Conservation (phyloP, 805 yeast genomes). For the Candida ulmi region DNA sequence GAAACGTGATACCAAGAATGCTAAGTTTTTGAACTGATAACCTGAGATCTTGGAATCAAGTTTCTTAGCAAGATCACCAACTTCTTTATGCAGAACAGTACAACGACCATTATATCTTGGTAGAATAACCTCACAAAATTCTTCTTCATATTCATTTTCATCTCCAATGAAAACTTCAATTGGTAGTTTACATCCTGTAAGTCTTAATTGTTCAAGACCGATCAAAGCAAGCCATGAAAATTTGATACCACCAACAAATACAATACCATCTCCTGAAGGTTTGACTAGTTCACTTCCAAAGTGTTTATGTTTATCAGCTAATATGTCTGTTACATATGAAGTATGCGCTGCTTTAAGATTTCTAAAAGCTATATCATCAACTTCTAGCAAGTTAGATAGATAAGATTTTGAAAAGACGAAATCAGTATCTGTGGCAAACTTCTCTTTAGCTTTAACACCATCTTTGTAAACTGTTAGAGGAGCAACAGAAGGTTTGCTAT, state of each 20-base stretch:
- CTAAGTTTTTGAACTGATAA: constrained; percentile 62
- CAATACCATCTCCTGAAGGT: constrained; percentile 48
- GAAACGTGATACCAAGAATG: constrained; percentile 63
- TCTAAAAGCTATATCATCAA: constrained; percentile 29
- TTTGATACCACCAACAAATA: constrained; percentile 70
- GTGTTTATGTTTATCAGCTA: constrained; percentile 33
- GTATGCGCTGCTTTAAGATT: constrained; percentile 34
- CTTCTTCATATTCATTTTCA: constrained; percentile 59
- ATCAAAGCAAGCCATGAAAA: constrained; percentile 66
- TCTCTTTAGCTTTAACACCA: constrained; percentile 37
- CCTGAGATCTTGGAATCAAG: constrained; percentile 44
- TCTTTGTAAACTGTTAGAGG: constrained; percentile 39
- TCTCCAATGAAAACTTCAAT: constrained; percentile 68
- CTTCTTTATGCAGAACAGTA: constrained; percentile 50
- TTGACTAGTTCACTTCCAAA: constrained; percentile 22
- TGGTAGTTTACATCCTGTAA: constrained; percentile 58
- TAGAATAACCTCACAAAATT: constrained; percentile 53
- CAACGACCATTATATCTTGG: constrained; percentile 61
- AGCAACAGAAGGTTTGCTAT: constrained; percentile 30
- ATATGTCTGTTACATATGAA: constrained; percentile 26
- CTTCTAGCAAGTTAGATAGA: constrained; percentile 35
- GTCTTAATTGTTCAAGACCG: constrained; percentile 54
- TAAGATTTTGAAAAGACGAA: constrained; percentile 42
- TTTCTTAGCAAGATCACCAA: constrained; percentile 44
- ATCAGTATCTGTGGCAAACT: constrained; percentile 33